These are phyloP conservation scores for Sarcomyxa edulis DNA, from an alignment of 768 basidiomycete species.

Conservation along the genomic window DNA sequence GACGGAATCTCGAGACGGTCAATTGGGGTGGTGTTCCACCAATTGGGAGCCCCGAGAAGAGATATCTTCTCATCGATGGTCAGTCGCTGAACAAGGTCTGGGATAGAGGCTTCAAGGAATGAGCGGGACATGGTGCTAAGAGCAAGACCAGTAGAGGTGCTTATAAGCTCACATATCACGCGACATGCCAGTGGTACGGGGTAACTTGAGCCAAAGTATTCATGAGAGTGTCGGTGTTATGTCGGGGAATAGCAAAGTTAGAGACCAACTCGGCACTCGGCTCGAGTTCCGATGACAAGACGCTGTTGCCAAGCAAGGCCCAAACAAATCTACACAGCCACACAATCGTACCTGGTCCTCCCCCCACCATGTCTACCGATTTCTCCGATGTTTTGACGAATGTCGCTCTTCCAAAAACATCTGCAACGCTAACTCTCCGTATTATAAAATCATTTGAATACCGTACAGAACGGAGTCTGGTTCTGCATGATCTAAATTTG, in stretches of 20 bases:
- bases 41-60: constrained; percentile 59
- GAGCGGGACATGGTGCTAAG: no score
- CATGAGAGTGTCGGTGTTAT: no score
- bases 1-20: constrained; percentile 57
- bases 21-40: constrained; percentile 65
- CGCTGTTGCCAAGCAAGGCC: no score
- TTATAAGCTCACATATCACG: no score
- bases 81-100: constrained; percentile 47
- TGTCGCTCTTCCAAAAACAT: constrained; percentile 57
- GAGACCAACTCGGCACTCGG: no score
- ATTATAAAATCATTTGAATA: constrained; percentile 95
- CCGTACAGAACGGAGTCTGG: constrained; percentile 83
- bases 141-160: no score
- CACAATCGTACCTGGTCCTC: no score
- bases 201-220: no score
- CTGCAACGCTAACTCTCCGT: constrained; percentile 84
- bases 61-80: constrained; percentile 60
- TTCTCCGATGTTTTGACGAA: constrained; percentile 51
- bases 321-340: no score
- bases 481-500: constrained; percentile 79
- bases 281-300: no score
- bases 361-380: constrained; percentile 27
- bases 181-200: no score
- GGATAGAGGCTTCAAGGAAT: constrained; percentile 51
- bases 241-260: no score